phyloP scores from a whole-genome alignment of 768 basidiomycete species.

The Amylocystis lapponica region DNA sequence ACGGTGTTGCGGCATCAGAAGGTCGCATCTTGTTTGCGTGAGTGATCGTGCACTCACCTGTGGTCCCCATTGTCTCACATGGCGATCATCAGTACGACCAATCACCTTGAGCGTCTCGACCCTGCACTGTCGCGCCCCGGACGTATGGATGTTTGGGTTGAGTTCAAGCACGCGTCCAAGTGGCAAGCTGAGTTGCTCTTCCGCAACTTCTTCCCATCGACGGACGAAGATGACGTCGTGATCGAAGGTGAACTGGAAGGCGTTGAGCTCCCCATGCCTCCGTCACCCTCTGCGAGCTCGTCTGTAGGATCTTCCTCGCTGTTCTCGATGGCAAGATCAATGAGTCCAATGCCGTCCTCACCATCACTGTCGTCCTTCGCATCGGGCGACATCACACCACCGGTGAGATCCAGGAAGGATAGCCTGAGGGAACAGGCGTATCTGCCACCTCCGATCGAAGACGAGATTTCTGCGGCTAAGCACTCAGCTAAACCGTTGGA shows the following conservation, averaged over 20 bases:
- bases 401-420: slow-evolving; percentile 7
- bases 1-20: slow-evolving; percentile 83
- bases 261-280: slow-evolving; percentile 36
- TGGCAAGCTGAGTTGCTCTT: slow-evolving; percentile 85
- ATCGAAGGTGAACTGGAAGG: slow-evolving; percentile 41
- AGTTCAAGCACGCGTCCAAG: slow-evolving; percentile 82
- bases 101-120: slow-evolving; percentile 87
- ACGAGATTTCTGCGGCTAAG: slow-evolving; percentile 54
- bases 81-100: slow-evolving; percentile 57
- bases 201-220: slow-evolving; percentile 86
- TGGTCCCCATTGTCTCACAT: slow-evolving; percentile 3
- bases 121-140: slow-evolving; percentile 90
- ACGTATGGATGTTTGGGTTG: slow-evolving; percentile 89
- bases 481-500: slow-evolving; percentile 65
- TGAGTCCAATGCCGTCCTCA: slow-evolving; percentile 31
- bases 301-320: slow-evolving; percentile 41
- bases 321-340: slow-evolving; percentile 42
- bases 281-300: slow-evolving; percentile 31
- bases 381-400: slow-evolving; percentile 7
- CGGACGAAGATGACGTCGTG: slow-evolving; percentile 41
- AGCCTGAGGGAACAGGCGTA: slow-evolving; percentile 34
- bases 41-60: slow-evolving; percentile 28
- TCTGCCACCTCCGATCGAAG: slow-evolving; percentile 58
- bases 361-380: slow-evolving; percentile 21
- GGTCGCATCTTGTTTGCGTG: slow-evolving; percentile 87